phyloP scores from a whole-genome alignment of 805 yeast species.

The Teunomyces aglyptinius region DNA sequence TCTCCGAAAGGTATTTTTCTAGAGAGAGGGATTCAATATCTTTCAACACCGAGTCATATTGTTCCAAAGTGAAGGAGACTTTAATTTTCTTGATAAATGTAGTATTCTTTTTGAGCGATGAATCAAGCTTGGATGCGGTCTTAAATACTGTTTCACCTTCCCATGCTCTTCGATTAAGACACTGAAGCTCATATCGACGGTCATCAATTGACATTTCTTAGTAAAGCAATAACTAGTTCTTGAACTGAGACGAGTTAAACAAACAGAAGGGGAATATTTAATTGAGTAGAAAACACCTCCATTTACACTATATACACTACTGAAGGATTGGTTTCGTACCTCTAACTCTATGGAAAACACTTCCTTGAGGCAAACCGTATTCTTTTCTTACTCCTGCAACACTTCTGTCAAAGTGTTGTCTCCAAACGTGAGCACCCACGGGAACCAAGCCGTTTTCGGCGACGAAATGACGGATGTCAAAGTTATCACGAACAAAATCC shows the following conservation, averaged over 20 bases:
- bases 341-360: conserved; percentile 69
- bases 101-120: conserved; percentile 79
- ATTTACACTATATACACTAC: conserved; percentile 5
- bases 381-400: conserved; percentile 63
- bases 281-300: conserved; percentile 1
- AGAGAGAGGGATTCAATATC: conserved; percentile 65
- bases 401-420: conserved; percentile 78
- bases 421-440: conserved; percentile 91
- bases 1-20: conserved; percentile 73
- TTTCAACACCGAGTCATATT: conserved; percentile 44
- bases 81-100: conserved; percentile 73
- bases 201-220: neutral
- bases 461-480: conserved; percentile 73
- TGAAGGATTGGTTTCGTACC: conserved; percentile 24
- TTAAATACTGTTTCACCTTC: conserved; percentile 34
- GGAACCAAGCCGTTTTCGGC: conserved; percentile 57
- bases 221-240: neutral
- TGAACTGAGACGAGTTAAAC: neutral
- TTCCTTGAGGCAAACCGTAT: conserved; percentile 74
- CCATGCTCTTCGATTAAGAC: conserved; percentile 53
- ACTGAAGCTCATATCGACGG: conserved; percentile 29
- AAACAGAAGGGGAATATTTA: neutral
- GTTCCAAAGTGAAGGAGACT: conserved; percentile 54
- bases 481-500: conserved; percentile 43
- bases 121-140: conserved; percentile 47